A percentile compares a stretch with the other conserved stretches of the same genome.
phyloP scores from a whole-genome alignment of 352 stramenopile species.

The Elongisporangium undulatum region DNA sequence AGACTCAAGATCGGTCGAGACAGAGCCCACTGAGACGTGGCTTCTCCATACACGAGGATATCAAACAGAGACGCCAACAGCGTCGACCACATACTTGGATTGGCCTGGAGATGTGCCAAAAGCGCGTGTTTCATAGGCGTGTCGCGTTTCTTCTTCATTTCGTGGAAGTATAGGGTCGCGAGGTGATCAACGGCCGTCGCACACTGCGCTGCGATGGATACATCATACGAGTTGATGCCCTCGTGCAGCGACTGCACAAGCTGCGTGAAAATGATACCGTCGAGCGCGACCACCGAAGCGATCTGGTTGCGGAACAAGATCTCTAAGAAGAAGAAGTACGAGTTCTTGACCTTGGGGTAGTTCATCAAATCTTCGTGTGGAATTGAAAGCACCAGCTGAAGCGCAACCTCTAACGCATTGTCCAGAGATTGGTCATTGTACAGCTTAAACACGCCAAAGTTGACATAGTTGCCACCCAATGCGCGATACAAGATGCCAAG shows the following conservation, averaged over 20 bases:
- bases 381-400: constrained; percentile 95
- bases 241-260: constrained; percentile 93
- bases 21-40: constrained; percentile 97
- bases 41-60: constrained; percentile 95
- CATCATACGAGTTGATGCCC: constrained; percentile 88
- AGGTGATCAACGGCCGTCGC: constrained; percentile 95
- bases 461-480: constrained; percentile 96
- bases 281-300: constrained; percentile 90
- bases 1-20: constrained; percentile 97
- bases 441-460: constrained; percentile 98
- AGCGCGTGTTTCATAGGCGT: constrained; percentile 92
- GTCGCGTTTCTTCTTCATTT: constrained; percentile 96
- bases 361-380: constrained; percentile 95
- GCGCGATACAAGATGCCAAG: constrained; percentile 89
- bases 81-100: constrained; percentile 91
- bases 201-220: constrained; percentile 92
- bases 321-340: constrained; percentile 98
- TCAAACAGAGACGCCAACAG: constrained; percentile 93
- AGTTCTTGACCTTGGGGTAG: constrained; percentile 97
- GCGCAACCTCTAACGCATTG: constrained; percentile 92
- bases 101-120: constrained; percentile 86
- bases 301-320: constrained; percentile 98
- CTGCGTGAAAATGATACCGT: constrained; percentile 94
- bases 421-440: constrained; percentile 97
- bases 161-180: constrained; percentile 92